Conservation (phyloP, 768 basidiomycete genomes). For the Coprinopsis sp. region DNA sequence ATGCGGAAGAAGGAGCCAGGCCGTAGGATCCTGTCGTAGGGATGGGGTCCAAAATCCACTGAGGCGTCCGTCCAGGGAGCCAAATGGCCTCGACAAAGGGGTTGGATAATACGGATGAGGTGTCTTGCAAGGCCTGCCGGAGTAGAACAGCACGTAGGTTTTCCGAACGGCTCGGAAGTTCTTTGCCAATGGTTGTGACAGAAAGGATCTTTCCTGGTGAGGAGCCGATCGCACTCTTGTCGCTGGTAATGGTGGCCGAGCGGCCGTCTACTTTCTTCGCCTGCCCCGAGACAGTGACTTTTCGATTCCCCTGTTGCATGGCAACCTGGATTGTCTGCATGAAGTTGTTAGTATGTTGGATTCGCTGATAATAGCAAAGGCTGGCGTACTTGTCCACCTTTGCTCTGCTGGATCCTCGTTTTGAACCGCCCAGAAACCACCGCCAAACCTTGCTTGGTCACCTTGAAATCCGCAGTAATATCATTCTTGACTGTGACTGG, state of each 20-base stretch:
- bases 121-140: constrained; percentile 23
- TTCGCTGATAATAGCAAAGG: background rate
- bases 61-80: constrained; percentile 18
- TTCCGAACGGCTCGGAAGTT: constrained; percentile 46
- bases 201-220: constrained; percentile 25
- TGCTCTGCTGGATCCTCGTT: constrained; percentile 31
- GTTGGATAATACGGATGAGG: constrained; percentile 21
- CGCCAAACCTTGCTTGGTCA: constrained; percentile 26
- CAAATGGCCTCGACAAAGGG: constrained; percentile 35
- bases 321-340: constrained; percentile 19
- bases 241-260: constrained; percentile 25
- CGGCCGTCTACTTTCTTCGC: constrained; percentile 35
- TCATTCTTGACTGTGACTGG: constrained; percentile 46
- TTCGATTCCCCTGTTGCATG: constrained; percentile 11
- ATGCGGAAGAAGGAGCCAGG: constrained; percentile 14
- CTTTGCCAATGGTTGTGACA: constrained; percentile 45
- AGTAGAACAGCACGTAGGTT: constrained; percentile 20
- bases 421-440: constrained; percentile 39
- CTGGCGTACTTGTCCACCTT: constrained; percentile 23
- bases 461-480: constrained; percentile 24
- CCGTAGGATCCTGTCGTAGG: background rate
- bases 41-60: constrained; percentile 9
- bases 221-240: constrained; percentile 8
- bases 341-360: background rate
- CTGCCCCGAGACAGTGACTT: constrained; percentile 16